A percentile compares a stretch with the other conserved stretches of the same genome.
Evolutionary conservation across 2,329 filamentous ascomycete genomes (phyloP).

Genomic region (Didymella segeticola): DNA sequence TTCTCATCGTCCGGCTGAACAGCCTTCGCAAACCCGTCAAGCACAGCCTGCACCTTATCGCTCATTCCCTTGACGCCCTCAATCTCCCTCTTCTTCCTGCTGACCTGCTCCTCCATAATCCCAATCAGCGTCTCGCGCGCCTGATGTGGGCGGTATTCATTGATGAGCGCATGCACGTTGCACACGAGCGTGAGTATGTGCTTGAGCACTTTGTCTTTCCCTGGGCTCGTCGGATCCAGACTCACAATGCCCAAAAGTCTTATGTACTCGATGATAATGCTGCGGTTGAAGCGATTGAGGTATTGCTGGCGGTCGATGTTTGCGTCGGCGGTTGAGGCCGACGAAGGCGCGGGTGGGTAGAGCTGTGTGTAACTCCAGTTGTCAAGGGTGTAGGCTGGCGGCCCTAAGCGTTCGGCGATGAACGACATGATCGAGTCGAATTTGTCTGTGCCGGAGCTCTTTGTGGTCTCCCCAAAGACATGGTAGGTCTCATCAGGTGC

Average conservation of each 20-base stretch:
- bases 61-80: conserved; percentile 70
- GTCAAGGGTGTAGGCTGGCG: conserved; percentile 62
- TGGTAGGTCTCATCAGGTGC: conserved; percentile 69
- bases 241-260: conserved; percentile 78
- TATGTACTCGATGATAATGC: conserved; percentile 85
- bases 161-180: conserved; percentile 92
- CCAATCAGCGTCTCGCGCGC: conserved; percentile 85
- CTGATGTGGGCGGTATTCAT: conserved; percentile 93
- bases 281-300: conserved; percentile 81
- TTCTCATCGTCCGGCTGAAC: conserved; percentile 16
- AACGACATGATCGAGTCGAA: conserved; percentile 36
- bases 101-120: conserved; percentile 85
- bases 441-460: conserved; percentile 30
- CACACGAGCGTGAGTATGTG: conserved; percentile 84
- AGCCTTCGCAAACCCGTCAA: conserved; percentile 67
- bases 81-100: conserved; percentile 75
- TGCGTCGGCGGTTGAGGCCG: conserved; percentile 49
- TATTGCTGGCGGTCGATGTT: conserved; percentile 62
- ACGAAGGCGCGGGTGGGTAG: conserved; percentile 55
- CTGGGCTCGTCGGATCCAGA: conserved; percentile 67
- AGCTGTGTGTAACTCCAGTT: conserved; percentile 76
- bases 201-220: conserved; percentile 73
- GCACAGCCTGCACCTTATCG: conserved; percentile 74
- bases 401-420: conserved; percentile 35
- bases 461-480: conserved; percentile 73